These are phyloP conservation scores for Erodium maritimum DNA, from an alignment of 345 rosid species.

Conservation along the genomic window DNA sequence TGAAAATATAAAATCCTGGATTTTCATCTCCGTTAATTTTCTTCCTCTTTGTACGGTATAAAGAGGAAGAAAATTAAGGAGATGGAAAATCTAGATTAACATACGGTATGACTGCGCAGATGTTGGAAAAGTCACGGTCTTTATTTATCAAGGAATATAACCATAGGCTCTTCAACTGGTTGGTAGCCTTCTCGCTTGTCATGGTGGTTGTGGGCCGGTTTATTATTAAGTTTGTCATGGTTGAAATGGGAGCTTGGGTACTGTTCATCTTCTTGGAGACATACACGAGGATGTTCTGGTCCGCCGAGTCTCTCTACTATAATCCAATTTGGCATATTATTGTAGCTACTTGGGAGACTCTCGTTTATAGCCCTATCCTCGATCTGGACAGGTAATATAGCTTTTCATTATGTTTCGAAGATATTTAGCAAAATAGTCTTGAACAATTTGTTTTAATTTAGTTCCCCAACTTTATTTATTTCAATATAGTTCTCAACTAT, in stretches of 20 bases:
- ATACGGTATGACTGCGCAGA: constrained; percentile 32
- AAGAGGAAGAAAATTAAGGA: too few relatives aligned
- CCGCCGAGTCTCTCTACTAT: constrained; percentile 89
- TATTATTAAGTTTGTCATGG: constrained; percentile 67
- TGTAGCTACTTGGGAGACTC: constrained; percentile 77
- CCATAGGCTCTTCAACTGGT: constrained; percentile 93
- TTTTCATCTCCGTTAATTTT: too few relatives aligned
- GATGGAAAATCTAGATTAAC: too few relatives aligned
- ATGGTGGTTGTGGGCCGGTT: constrained; percentile 95
- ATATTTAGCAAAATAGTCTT: not conserved
- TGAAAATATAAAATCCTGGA: too few relatives aligned
- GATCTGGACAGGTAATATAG: constrained; percentile 78
- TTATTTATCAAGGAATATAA: constrained; percentile 92
- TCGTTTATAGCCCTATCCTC: constrained; percentile 88
- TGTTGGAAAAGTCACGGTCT: constrained; percentile 72
- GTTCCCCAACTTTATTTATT: too few relatives aligned
- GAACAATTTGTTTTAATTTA: not conserved
- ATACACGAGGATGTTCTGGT: constrained; percentile 93
- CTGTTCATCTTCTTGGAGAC: constrained; percentile 96
- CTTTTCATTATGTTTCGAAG: not conserved
- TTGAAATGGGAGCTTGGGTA: constrained; percentile 92
- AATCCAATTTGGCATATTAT: constrained; percentile 91
- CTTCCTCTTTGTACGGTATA: too few relatives aligned
- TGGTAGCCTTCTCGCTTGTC: constrained; percentile 84
- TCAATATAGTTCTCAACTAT: too few relatives aligned